Percentiles rank a stretch among this genome's conserved stretches.
Evolutionary conservation across 2,329 filamentous ascomycete genomes (phyloP).

Genomic region (Calonectria pauciramosa): DNA sequence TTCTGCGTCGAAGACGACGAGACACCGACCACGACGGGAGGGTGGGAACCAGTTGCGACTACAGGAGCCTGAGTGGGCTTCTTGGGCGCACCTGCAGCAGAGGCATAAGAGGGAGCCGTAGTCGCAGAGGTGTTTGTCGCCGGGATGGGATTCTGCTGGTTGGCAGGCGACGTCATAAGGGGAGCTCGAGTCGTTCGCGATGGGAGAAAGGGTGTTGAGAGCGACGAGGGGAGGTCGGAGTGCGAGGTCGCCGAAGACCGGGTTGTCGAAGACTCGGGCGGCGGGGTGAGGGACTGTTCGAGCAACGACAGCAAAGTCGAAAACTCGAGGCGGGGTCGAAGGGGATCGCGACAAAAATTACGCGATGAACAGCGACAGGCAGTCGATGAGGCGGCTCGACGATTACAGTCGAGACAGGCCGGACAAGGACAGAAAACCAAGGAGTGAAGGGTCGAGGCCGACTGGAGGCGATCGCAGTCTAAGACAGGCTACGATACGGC

Average conservation of each 20-base stretch:
- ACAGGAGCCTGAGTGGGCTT: slow-evolving; percentile 73
- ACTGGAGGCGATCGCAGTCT: slow-evolving; percentile 45
- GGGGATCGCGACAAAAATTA: slow-evolving; percentile 29
- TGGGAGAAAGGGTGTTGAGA: slow-evolving; percentile 43
- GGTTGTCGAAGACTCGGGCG: slow-evolving; percentile 40
- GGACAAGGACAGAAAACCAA: slow-evolving; percentile 43
- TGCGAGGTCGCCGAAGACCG: slow-evolving; percentile 40
- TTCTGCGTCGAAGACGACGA: slow-evolving; percentile 65
- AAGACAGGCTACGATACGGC: slow-evolving; percentile 51
- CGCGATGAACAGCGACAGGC: slow-evolving; percentile 41
- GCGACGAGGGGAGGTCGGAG: slow-evolving; percentile 42
- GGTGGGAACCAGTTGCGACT: slow-evolving; percentile 69
- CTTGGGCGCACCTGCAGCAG: slow-evolving; percentile 74
- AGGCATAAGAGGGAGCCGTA: slow-evolving; percentile 75
- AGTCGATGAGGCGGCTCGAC: slow-evolving; percentile 42
- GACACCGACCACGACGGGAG: slow-evolving; percentile 69
- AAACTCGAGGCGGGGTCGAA: slow-evolving; percentile 29
- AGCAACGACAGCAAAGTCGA: slow-evolving; percentile 32
- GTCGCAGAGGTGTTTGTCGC: slow-evolving; percentile 71
- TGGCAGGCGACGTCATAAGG: slow-evolving; percentile 74
- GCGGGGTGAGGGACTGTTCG: slow-evolving; percentile 30
- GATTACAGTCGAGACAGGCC: slow-evolving; percentile 40
- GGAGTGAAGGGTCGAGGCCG: slow-evolving; percentile 46
- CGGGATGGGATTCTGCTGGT: slow-evolving; percentile 67
- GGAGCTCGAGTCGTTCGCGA: slow-evolving; percentile 48